These are phyloP conservation scores for Emmonsiellopsis sp. DNA, from an alignment of 2,329 filamentous ascomycete species.

Conservation along the genomic window DNA sequence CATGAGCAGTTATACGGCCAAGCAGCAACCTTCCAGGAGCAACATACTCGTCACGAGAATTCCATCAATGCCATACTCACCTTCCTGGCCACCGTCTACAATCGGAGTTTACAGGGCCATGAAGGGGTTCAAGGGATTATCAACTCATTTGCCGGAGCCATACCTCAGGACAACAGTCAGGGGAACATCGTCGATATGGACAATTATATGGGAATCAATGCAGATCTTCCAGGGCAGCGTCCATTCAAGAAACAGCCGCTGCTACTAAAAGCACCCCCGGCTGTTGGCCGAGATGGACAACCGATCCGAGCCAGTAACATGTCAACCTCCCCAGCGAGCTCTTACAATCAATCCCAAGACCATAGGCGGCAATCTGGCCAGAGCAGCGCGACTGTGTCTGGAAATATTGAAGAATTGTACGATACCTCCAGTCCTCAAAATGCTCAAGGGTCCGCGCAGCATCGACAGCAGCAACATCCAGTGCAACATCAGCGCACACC, in stretches of 20 bases:
- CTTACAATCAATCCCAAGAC: constrained; percentile 22
- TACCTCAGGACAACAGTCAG: constrained; percentile 50
- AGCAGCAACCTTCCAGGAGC: constrained; percentile 76
- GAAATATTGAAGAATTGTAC: constrained; percentile 37
- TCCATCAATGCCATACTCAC: constrained; percentile 98
- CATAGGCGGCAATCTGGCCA: constrained; percentile 21
- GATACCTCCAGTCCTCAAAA: constrained; percentile 27
- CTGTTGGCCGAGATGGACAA: constrained; percentile 11
- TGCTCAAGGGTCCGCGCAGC: constrained; percentile 9
- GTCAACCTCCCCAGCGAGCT: constrained; percentile 25
- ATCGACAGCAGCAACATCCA: constrained; percentile 4
- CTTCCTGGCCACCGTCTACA: constrained; percentile 93
- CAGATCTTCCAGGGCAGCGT: constrained; percentile 21
- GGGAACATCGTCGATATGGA: constrained; percentile 55
- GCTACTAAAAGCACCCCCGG: constrained; percentile 38
- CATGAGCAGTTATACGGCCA: constrained; percentile 84
- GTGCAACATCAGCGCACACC: constrained; percentile 6
- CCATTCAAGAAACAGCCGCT: constrained; percentile 39
- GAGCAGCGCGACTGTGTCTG: constrained; percentile 19
- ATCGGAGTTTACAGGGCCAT: constrained; percentile 82
- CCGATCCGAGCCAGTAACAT: constrained; percentile 26
- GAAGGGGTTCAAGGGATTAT: constrained; percentile 66
- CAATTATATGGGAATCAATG: constrained; percentile 34
- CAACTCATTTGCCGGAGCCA: constrained; percentile 71
- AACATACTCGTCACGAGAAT: constrained; percentile 94